Base-by-base conservation (phyloP, 768 basidiomycete genomes). In the Lentinus brumalis region DNA sequence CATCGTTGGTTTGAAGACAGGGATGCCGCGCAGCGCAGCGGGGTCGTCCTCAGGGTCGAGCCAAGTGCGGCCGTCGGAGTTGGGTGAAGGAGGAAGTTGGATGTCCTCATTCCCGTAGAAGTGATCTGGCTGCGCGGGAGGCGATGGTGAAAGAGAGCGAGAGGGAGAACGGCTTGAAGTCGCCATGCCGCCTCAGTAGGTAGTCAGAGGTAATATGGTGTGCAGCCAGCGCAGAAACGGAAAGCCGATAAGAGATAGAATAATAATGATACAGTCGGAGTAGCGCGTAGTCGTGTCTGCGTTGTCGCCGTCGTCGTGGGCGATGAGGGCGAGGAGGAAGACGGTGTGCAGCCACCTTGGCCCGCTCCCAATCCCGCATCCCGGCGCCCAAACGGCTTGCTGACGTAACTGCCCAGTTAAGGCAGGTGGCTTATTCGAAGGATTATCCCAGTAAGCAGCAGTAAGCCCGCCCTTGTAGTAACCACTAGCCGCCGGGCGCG, bases 1-100 rank as follows among this genome's bases (percentile, higher is more conserved):
- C 86, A 96, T 89, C 2, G 90, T 86, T 9, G 97, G 97, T 71
- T 86, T 90, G 82, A 99, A 99, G 11, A 99, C 94, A 5, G 96
- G 97, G 49, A 98, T 96, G 40, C 96, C 97, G 51, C 91, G 89
- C 67, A 87, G 84, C 0, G 92, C 91, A 31, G 86, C 70, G 29
- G 86, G 90, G 78, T 94, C 92, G 68, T 92, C 90, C 31, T 80
- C 79, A n/a, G 92, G 92, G 65, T 86, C 83, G 38, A 92, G 78
- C 85, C 86, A 91, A 40, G 80, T 77, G 62, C 81, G 81, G 31
- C 83, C 84, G 62, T 85, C 82, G 2, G 86, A 87, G 61, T 81
- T 72, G 10, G 88, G 88, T 7, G 89, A 89, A 8, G 83, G 85
- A 2, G 84, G 83, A 0, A 78, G 64, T 0, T 66, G 65, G 14